A percentile compares a stretch with the other conserved stretches of the same genome.
Evolutionary conservation across 805 yeast species (phyloP).

Genomic region (Schwanniomyces pseudopolymorphus): DNA sequence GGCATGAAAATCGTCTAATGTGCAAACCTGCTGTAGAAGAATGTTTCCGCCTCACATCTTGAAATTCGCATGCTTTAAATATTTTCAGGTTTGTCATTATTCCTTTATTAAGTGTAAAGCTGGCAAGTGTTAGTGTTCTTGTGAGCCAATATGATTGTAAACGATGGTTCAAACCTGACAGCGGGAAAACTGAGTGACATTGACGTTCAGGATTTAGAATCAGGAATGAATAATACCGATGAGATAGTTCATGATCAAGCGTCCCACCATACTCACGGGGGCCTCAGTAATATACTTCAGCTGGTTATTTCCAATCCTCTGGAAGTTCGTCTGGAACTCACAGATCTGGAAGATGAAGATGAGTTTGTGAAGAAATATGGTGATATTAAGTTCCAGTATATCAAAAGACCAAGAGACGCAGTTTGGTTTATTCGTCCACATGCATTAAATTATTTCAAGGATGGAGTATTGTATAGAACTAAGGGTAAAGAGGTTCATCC

Average conservation of each 20-base stretch:
- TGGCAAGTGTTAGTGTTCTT: no score
- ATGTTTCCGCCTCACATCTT: no score
- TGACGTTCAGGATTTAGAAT: neutral
- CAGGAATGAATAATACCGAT: neutral
- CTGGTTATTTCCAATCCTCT: neutral
- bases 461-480: conserved; percentile 56
- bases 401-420: conserved; percentile 38
- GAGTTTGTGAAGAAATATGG: conserved; percentile 51
- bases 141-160: neutral
- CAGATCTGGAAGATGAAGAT: conserved; percentile 35
- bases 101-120: no score
- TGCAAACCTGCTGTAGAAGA: no score
- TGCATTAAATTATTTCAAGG: conserved; percentile 60
- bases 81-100: no score
- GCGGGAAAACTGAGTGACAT: neutral
- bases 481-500: conserved; percentile 49
- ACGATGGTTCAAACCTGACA: neutral
- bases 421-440: conserved; percentile 51
- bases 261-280: neutral
- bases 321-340: conserved; percentile 9
- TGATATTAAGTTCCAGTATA: conserved; percentile 46
- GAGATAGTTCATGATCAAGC: neutral
- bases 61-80: no score
- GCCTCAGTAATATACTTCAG: neutral
- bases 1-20: no score